Base-by-base conservation (phyloP, 352 stramenopile species). In the Phytophthora pisi region DNA sequence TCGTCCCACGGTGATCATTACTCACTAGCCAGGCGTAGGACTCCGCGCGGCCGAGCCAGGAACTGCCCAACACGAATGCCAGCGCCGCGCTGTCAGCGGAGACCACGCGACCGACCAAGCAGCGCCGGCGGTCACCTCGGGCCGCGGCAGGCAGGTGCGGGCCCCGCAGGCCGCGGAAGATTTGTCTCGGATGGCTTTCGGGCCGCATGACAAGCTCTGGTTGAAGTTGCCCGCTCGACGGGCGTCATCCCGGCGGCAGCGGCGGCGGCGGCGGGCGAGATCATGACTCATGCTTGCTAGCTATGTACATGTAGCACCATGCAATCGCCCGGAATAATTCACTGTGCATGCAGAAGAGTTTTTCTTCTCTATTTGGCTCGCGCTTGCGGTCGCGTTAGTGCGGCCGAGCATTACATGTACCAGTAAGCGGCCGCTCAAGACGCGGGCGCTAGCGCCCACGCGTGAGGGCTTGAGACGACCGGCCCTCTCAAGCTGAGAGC, bases 1-100 rank as follows among this genome's bases (percentile, higher is more conserved):
- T 9, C 11, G 51, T 70, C 64, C 69, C 65, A 73, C 69, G 8
- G 56, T 62, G 60, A 73, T 74, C 65, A 70, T 74, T 77, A 74
- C 64, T 65, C 51, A 77, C 70, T 23, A 23, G 57, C 20, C 68
- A 72, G 64, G 59, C 55, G 57, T 55, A 54, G 51, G 60, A 47
- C 51, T 68, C 42, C 43, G 26, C 26, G 2, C 26, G 26, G 26
- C 31, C 31, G 31, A 57, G 15, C 11, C 38, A n/a, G 38, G 38
- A 7, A n/a, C 49, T 50, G 26, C 49, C n/a, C n/a, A 72, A 68
- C 63, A 52, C 26, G 28, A 68, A 60, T 57, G 57, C 46, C 63
- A 72, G 68, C 68, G 34, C 9, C 53, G 57, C 45, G 26, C 53
- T 64, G 68, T 69, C 58, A 72, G 46, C 24, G 20, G 26, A 11